Base-by-base conservation (phyloP, 768 basidiomycete species). In the Boletus tomentosulus region DNA sequence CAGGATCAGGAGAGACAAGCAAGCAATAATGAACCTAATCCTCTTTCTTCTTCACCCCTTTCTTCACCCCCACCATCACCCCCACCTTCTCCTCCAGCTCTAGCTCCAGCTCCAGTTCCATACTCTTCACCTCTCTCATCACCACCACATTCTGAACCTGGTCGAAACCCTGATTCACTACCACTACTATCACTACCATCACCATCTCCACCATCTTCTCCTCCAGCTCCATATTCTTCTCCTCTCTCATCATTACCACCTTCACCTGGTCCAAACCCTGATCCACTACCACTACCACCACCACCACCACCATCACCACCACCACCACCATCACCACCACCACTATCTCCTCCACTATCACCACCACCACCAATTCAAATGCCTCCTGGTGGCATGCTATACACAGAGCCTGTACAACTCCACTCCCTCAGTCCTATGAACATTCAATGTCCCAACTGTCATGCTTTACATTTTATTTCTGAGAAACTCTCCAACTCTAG, bases 401-500 rank as follows among this genome's bases (percentile, higher is more conserved):
- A 66, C 45, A 0, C 0, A 1, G 62, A 66, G 6, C 65, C 62
- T 2, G 0, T 62, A 5, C 0, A 52, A 1, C 2, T 1, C 0
- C 38, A 66, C 2, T 55, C 24, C 13, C 4, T 60, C 1, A 50
- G 48, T 0, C 37, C 41, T 0, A 61, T 60, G 55, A 55, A 52
- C 1, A 31, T 61, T 5, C 24, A 52, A 3, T 60, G 58, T 28
- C n/a, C 50, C 0, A 16, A 66, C 0, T 66, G 65, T 10, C 56
- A 59, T 59, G 60, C 65, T 7, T 5, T 58, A 0, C 62, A 66
- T 7, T 66, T 66, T 6, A 25, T 39, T 0, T 33, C 19, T 2
- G 60, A 66, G 41, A 64, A 56, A 33, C 52, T 62, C 0, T 9
- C 41, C 0, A 46, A 33, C 0, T 58, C 57, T 4, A 12, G 11